phyloP scores from a whole-genome alignment of 768 basidiomycete genomes.

The Sarcodon aspratus region DNA sequence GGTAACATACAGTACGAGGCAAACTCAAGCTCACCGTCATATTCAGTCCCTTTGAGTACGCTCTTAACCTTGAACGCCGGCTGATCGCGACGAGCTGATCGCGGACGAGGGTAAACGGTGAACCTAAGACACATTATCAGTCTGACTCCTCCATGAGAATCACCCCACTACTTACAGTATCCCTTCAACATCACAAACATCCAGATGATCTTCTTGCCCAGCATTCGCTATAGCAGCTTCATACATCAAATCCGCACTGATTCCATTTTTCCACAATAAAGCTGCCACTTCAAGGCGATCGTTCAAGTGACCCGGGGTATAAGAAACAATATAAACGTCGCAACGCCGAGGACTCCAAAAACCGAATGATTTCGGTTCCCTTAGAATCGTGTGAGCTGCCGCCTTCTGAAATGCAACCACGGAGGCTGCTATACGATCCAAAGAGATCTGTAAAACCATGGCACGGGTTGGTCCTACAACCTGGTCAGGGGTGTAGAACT shows the following conservation, averaged over 20 bases:
- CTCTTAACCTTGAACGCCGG: conserved; percentile 76
- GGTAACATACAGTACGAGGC: conserved; percentile 8
- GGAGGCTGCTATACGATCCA: conserved; percentile 66
- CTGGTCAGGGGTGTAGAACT: conserved; percentile 41
- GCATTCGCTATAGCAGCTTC: conserved; percentile 54
- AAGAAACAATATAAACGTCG: conserved; percentile 79
- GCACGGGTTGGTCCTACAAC: conserved; percentile 45
- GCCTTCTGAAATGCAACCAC: conserved; percentile 59
- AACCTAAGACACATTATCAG: conserved; percentile 24
- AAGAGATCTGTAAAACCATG: conserved; percentile 62
- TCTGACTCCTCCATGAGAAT: background rate
- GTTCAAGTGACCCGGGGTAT: conserved; percentile 60
- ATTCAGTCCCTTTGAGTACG: conserved; percentile 66
- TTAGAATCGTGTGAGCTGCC: conserved; percentile 57
- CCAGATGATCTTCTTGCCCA: conserved; percentile 55
- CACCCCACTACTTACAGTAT: conserved; percentile 45
- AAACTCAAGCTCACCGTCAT: conserved; percentile 41
- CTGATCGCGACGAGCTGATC: conserved; percentile 44
- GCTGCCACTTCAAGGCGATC: conserved; percentile 72
- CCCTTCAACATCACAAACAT: conserved; percentile 68
- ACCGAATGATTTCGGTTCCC: conserved; percentile 75
- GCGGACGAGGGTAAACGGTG: conserved; percentile 40
- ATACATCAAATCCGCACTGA: conserved; percentile 85
- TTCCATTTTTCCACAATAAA: conserved; percentile 69
- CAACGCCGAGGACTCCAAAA: conserved; percentile 86